phyloP scores from a whole-genome alignment of 2,329 filamentous ascomycete species.

The Tolypocladium inflatum region DNA sequence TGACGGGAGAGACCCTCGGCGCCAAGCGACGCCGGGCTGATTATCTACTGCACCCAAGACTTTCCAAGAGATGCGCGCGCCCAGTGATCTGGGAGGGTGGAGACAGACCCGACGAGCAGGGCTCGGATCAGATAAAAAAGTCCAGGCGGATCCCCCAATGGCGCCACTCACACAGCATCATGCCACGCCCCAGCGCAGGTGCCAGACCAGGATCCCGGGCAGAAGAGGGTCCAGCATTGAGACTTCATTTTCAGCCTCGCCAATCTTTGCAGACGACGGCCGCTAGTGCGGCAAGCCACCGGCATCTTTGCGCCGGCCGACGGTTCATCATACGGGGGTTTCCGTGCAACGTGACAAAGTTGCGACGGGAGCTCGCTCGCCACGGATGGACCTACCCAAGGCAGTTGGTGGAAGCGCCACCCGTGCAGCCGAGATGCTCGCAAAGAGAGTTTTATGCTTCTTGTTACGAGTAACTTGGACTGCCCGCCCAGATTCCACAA shows the following conservation, averaged over 20 bases:
- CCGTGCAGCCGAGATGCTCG: neutral
- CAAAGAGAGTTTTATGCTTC: neutral
- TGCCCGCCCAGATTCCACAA: neutral
- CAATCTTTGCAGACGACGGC: neutral
- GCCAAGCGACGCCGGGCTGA: neutral
- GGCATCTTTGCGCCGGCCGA: neutral
- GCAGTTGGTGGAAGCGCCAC: neutral
- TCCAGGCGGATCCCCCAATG: neutral
- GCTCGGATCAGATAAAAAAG: conserved; percentile 1
- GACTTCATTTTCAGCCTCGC: neutral
- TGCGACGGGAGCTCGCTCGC: too few relatives aligned
- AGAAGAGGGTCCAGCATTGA: neutral
- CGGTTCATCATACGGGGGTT: neutral
- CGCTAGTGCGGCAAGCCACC: neutral
- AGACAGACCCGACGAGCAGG: neutral
- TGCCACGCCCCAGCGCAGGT: neutral
- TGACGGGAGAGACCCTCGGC: neutral
- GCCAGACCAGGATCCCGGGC: neutral
- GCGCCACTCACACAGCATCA: neutral
- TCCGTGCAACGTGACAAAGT: too few relatives aligned
- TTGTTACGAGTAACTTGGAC: neutral
- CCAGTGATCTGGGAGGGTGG: neutral
- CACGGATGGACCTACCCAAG: neutral
- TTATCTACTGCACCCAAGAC: neutral
- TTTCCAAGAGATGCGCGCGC: neutral